A percentile compares a stretch with the other conserved stretches of the same genome.
phyloP scores from a whole-genome alignment of 495 filamentous ascomycete genomes.

The Trichoderma asperelloides region DNA sequence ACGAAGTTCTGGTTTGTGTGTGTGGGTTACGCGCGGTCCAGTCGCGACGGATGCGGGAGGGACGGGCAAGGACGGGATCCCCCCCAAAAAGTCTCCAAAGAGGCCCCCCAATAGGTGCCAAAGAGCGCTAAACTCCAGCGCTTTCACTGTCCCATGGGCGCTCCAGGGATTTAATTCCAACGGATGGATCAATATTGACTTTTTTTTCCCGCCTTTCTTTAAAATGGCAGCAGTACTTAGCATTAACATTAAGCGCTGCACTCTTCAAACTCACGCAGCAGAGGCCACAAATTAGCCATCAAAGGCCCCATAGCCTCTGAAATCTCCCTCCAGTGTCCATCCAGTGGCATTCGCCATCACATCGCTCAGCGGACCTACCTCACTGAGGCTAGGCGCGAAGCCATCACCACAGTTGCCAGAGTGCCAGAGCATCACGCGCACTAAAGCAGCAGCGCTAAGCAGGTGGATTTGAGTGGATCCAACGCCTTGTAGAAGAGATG shows the following conservation, averaged over 20 bases:
- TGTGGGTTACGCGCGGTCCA: slow-evolving; percentile 9
- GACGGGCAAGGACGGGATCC: slow-evolving; percentile 8
- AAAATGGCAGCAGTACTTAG: no score
- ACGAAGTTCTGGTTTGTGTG: slow-evolving; percentile 1
- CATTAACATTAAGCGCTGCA: neutral
- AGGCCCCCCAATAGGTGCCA: neutral
- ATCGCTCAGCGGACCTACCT: neutral
- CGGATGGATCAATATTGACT: no score
- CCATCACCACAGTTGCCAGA: neutral
- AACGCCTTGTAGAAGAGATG: neutral
- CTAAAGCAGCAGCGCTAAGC: neutral
- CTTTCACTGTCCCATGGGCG: neutral
- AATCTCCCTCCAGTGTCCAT: neutral
- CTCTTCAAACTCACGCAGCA: neutral
- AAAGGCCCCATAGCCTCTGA: neutral
- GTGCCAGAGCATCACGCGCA: slow-evolving; percentile 3
- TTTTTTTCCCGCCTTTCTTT: no score
- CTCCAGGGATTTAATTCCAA: no score
- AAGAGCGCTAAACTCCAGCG: neutral
- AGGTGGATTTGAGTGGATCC: slow-evolving; percentile 1
- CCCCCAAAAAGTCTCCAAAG: neutral
- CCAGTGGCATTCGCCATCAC: neutral
- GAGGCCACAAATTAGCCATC: neutral
- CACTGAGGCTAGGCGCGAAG: slow-evolving; percentile 3
- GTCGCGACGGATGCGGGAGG: slow-evolving; percentile 11